Evolutionary conservation across 306 rosid genomes (phyloP), one percentile per base, ranked within the genome.

Genomic region (Fragaria nilgerrensis): DNA sequence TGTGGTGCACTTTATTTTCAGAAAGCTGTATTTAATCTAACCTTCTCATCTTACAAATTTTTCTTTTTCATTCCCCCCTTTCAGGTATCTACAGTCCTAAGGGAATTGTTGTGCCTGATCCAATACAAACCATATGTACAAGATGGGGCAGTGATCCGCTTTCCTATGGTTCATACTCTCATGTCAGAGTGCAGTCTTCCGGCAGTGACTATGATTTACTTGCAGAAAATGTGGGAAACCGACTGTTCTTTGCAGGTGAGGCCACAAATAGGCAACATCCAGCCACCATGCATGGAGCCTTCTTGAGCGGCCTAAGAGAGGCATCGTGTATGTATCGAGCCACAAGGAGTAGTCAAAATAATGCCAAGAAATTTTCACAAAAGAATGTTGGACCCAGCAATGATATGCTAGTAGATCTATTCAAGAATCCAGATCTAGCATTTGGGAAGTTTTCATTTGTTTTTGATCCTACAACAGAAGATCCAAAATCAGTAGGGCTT

Each of bases 231-330:
- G 93, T 95, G 81, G 90, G 93, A 55, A 89, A 84, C 78, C 84
- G 86, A 12, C 86, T 95, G 64, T 95, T 90, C 87, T 95, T 95
- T 79, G 97, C 98, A 48, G 98, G 97, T 36, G 98, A 95, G 86
- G 98, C 98, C 64, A 95, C 98, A 47, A 86, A 81, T 78, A 89
- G 96, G 86, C 93, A 95, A 70, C 86, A 92, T 86, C 98, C 98
- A 27, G 98, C 97, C 77, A 95, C 96, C 36, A 95, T 92, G 98
- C 98, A 95, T 41, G 97, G 98, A 53, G 98, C 97, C 77, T 90
- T 84, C 81, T 78, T 95, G 79, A 95, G 97, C 81, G 98, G 98
- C 77, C 82, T 92, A 78, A 86, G 98, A 87, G 98, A 95, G 84
- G 98, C 98, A 63, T 89, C 98, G 4, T 78, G 82, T 76, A 92